phyloP scores from a whole-genome alignment of 805 yeast species.

The Wickerhamomyces chaumierensis region DNA sequence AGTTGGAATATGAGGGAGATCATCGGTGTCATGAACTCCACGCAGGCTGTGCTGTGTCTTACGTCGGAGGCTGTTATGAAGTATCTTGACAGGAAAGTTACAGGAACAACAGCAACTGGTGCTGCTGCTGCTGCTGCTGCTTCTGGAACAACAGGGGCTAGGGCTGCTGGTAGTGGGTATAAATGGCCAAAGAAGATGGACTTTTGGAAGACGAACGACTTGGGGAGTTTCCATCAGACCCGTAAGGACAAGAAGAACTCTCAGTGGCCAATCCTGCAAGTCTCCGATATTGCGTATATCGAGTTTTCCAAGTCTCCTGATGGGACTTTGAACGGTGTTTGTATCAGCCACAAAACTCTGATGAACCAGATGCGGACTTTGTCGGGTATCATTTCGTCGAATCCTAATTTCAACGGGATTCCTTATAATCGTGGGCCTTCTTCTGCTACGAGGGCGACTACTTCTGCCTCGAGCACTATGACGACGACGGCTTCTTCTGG shows the following conservation, averaged over 20 bases:
- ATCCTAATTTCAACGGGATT: slow-evolving; percentile 34
- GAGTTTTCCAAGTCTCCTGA: slow-evolving; percentile 85
- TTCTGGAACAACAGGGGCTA: slow-evolving; percentile 25
- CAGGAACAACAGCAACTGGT: slow-evolving; percentile 31
- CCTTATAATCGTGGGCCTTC: slow-evolving; percentile 26
- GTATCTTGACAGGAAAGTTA: slow-evolving; percentile 51
- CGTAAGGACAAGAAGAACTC: slow-evolving; percentile 35
- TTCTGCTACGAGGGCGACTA: slow-evolving; percentile 39
- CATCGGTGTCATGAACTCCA: slow-evolving; percentile 54
- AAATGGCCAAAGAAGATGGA: slow-evolving; percentile 66
- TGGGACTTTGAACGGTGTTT: slow-evolving; percentile 89
- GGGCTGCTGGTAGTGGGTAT: slow-evolving; percentile 16
- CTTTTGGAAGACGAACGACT: slow-evolving; percentile 77
- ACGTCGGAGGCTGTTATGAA: slow-evolving; percentile 74
- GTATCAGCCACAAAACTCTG: slow-evolving; percentile 79
- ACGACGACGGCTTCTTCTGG: slow-evolving; percentile 32
- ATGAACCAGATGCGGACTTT: slow-evolving; percentile 80
- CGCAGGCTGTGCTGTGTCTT: slow-evolving; percentile 68
- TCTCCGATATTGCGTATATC: slow-evolving; percentile 83
- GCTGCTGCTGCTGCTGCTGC: too few species aligned
- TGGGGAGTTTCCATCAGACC: slow-evolving; percentile 60
- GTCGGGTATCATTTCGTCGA: slow-evolving; percentile 54
- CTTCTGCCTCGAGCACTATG: too few species aligned
- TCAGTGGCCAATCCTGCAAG: slow-evolving; percentile 46
- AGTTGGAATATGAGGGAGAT: slow-evolving; percentile 61